These are phyloP conservation scores for Pyrenula massariospora DNA, from an alignment of 495 filamentous ascomycete genomes.

Conservation along the genomic window DNA sequence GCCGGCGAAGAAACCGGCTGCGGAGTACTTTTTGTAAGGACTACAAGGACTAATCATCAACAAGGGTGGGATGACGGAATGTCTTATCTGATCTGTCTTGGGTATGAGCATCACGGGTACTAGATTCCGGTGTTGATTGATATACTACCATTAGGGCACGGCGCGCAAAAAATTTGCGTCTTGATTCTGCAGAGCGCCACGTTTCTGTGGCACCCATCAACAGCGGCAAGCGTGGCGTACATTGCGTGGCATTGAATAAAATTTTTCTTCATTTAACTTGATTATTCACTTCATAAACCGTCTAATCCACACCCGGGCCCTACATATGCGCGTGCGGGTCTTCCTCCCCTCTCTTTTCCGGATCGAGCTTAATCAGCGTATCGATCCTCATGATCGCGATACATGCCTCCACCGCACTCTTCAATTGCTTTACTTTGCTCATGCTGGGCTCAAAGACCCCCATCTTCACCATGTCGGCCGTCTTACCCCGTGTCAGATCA, in stretches of 20 bases:
- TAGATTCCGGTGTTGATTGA: too few relatives aligned
- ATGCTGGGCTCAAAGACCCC: conserved; percentile 95
- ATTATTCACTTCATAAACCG: too few relatives aligned
- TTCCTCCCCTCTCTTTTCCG: conserved; percentile 61
- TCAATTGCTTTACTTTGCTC: conserved; percentile 96
- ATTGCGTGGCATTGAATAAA: not conserved
- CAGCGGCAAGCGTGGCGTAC: too few relatives aligned
- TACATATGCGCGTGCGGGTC: conserved; percentile 30
- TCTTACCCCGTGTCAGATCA: conserved; percentile 79
- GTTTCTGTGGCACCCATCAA: too few relatives aligned
- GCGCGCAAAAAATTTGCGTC: too few relatives aligned
- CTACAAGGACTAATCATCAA: conserved; percentile 11
- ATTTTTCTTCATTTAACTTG: too few relatives aligned
- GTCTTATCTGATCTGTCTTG: too few relatives aligned
- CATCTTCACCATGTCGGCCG: conserved; percentile 86
- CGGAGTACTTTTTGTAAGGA: conserved; percentile 94
- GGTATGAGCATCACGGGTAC: too few relatives aligned
- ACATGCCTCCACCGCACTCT: conserved; percentile 97
- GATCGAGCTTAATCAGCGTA: conserved; percentile 97
- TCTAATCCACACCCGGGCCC: too few relatives aligned
- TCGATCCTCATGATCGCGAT: conserved; percentile 99
- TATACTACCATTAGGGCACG: too few relatives aligned
- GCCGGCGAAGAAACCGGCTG: conserved; percentile 97
- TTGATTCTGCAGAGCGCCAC: too few relatives aligned
- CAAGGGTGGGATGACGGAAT: too few relatives aligned